A percentile compares a stretch with the other conserved stretches of the same genome.
These are phyloP conservation scores for Sorghum bicolor DNA, from an alignment of 176 grass and related monocot genomes.

Conservation along the genomic window DNA sequence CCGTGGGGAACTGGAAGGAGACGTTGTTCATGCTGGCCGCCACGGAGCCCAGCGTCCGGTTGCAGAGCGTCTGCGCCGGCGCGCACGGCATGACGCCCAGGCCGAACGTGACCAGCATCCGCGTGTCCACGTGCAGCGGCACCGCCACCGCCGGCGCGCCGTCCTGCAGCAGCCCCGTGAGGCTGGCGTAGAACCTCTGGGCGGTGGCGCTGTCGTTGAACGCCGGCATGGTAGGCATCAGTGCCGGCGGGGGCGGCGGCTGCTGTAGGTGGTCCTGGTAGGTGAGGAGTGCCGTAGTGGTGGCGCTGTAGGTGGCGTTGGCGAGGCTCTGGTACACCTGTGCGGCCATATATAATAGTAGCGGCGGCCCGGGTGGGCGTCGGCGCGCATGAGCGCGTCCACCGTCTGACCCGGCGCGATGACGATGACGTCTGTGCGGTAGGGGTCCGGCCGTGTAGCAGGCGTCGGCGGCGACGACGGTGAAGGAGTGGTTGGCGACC, in stretches of 20 bases:
- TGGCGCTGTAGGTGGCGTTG: conserved; percentile 40
- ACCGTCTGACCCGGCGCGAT: conserved; percentile 61
- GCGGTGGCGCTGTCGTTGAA: conserved; percentile 45
- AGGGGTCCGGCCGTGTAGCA: conserved; percentile 60
- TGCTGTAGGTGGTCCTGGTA: no score
- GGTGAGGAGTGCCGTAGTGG: conserved; percentile 36
- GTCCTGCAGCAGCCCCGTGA: conserved; percentile 41
- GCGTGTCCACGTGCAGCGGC: conserved; percentile 36
- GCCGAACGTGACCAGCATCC: conserved; percentile 51
- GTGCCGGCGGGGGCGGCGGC: no score
- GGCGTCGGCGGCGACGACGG: conserved; percentile 55
- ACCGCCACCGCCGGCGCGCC: conserved; percentile 46
- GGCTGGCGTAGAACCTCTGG: conserved; percentile 35
- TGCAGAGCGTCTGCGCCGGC: conserved; percentile 51
- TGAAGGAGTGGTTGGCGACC: conserved; percentile 60
- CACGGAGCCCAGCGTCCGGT: conserved; percentile 46
- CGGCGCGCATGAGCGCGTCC: conserved; percentile 52
- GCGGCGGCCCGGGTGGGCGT: conserved; percentile 13
- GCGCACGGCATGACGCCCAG: conserved; percentile 36
- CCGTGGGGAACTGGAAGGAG: conserved; percentile 48
- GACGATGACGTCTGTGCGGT: conserved; percentile 48
- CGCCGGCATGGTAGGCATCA: conserved; percentile 46
- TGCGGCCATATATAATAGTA: conserved; percentile 69
- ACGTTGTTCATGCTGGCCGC: conserved; percentile 77
- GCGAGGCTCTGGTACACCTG: conserved; percentile 43